Conservation (phyloP, 2,329 filamentous ascomycete genomes). For the Colletotrichum euphorbiae region DNA sequence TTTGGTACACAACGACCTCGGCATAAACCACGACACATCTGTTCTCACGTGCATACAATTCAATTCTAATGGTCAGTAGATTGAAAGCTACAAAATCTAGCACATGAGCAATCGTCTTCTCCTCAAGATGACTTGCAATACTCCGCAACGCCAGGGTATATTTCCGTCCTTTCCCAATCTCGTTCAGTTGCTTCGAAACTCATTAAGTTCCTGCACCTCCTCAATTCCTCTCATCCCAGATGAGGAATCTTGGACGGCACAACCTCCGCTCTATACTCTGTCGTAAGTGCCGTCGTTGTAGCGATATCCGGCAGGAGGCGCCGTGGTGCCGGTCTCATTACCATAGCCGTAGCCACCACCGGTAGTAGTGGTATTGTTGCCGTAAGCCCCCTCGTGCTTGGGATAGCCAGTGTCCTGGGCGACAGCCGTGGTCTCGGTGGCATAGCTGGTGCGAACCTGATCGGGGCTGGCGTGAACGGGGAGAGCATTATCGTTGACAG, state of each 20-base stretch:
- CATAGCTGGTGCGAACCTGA: conserved; percentile 58
- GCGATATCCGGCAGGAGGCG: conserved; percentile 45
- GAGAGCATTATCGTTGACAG: conserved; percentile 48
- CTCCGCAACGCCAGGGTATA: conserved; percentile 32
- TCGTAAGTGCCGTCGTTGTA: conserved; percentile 54
- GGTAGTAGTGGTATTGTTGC: background rate
- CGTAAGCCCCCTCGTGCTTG: conserved; percentile 39
- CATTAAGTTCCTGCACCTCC: conserved; percentile 27
- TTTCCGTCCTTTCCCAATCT: conserved; percentile 2
- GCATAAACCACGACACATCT: background rate
- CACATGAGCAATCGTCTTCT: background rate
- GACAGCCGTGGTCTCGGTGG: conserved; percentile 52
- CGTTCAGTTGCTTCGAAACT: background rate
- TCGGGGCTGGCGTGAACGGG: conserved; percentile 55
- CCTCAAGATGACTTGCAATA: background rate
- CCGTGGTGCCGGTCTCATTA: conserved; percentile 33
- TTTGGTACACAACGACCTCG: background rate
- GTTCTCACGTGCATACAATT: background rate
- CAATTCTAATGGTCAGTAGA: background rate
- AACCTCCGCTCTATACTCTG: conserved; percentile 5
- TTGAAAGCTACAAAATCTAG: conserved; percentile 1
- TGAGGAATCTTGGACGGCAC: conserved; percentile 42
- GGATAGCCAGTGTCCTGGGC: conserved; percentile 42
- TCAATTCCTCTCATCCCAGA: conserved; percentile 13
- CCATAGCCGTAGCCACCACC: conserved; percentile 23